phyloP scores from a whole-genome alignment of 768 basidiomycete species.

The Phanerochaete carnosa region DNA sequence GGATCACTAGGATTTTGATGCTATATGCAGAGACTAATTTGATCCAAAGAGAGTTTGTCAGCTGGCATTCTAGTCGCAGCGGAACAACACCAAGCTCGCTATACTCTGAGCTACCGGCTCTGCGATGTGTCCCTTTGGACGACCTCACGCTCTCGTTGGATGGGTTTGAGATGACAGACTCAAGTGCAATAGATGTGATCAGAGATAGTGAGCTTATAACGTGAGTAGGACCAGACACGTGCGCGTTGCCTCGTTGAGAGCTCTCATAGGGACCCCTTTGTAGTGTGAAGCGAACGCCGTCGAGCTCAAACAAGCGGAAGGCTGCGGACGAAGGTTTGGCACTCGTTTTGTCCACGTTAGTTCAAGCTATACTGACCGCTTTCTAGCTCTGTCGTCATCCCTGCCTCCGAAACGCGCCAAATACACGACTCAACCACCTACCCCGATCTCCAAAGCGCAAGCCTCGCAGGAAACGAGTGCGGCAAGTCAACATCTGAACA shows the following conservation, averaged over 20 bases:
- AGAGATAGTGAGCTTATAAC: slow-evolving; percentile 28
- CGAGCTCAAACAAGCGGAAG: slow-evolving; percentile 16
- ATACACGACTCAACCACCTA: not conserved
- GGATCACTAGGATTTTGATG: no score
- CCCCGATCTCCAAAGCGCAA: not conserved
- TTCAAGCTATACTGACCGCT: not conserved
- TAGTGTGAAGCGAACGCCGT: slow-evolving; percentile 17
- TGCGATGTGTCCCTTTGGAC: slow-evolving; percentile 7
- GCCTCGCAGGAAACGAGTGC: not conserved
- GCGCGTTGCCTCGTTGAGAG: slow-evolving; percentile 6
- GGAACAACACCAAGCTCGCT: no score
- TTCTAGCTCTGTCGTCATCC: not conserved
- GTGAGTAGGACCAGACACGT: slow-evolving; percentile 15
- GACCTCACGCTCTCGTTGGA: slow-evolving; percentile 25
- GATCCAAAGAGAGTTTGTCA: no score
- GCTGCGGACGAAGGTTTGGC: slow-evolving; percentile 8
- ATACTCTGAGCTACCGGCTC: slow-evolving; percentile 18
- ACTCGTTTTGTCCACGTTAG: not conserved
- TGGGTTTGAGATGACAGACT: slow-evolving; percentile 28
- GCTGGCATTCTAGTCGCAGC: no score
- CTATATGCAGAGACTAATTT: no score
- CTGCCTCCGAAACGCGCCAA: not conserved
- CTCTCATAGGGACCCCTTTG: slow-evolving; percentile 16
- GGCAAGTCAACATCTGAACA: not conserved
- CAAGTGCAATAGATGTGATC: slow-evolving; percentile 23